Percentiles rank a stretch among this genome's conserved stretches.
Evolutionary conservation across 2,329 filamentous ascomycete genomes (phyloP).

Genomic region (Colletotrichum phormii): DNA sequence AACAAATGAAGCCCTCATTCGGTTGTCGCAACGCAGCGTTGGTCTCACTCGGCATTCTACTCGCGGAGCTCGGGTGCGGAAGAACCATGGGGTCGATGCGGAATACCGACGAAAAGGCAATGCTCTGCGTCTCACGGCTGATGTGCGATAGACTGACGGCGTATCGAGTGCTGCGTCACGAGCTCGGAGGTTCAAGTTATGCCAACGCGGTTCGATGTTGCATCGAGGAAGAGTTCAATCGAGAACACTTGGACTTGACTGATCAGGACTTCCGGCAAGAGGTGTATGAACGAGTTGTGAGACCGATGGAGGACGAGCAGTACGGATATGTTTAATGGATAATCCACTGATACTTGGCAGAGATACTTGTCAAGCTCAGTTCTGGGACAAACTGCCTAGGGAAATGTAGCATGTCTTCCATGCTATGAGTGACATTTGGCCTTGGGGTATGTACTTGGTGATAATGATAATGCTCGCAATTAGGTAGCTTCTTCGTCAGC

Average conservation of each 20-base stretch:
- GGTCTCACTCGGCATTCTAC: constrained; percentile 38
- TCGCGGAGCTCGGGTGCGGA: constrained; percentile 39
- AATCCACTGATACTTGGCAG: too few species aligned
- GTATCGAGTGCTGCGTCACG: not conserved
- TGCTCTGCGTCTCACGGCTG: not conserved
- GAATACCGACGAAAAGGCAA: not conserved
- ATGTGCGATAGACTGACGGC: not conserved
- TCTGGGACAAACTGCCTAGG: too few species aligned
- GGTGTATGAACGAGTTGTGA: constrained; percentile 1
- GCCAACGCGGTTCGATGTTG: constrained; percentile 37
- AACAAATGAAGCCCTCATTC: not conserved
- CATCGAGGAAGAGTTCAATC: constrained; percentile 25
- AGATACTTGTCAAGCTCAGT: too few species aligned
- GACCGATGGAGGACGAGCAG: not conserved
- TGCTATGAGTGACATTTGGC: too few species aligned
- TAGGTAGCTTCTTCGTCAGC: too few species aligned
- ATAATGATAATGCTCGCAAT: too few species aligned
- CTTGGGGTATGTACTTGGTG: too few species aligned
- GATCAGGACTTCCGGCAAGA: constrained; percentile 2
- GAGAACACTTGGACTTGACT: not conserved
- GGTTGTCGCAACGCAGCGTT: constrained; percentile 14
- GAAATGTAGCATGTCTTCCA: too few species aligned
- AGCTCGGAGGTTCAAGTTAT: constrained; percentile 35
- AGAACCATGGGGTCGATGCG: constrained; percentile 19
- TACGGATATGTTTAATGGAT: not conserved